phyloP scores from a whole-genome alignment of 768 basidiomycete genomes.

The Rhodotorula kratochvilovae region DNA sequence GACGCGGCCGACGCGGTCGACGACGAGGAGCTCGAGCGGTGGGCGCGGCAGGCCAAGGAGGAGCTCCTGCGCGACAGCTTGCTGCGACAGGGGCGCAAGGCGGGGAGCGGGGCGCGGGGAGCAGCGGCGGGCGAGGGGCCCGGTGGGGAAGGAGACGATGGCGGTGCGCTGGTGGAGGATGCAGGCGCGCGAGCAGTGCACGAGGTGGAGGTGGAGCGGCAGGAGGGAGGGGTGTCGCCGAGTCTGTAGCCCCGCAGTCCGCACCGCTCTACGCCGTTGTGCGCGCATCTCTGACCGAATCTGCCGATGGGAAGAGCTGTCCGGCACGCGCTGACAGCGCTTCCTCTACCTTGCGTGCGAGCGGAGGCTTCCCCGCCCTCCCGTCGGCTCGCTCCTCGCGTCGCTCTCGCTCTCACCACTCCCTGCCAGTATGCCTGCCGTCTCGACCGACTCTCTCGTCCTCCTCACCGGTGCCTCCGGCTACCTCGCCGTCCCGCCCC shows the following conservation, averaged over 20 bases:
- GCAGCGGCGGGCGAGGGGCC: background rate
- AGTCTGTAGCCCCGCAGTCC: too few relatives aligned
- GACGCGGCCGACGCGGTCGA: background rate
- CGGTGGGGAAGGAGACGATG: background rate
- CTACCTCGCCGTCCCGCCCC: constrained; percentile 32
- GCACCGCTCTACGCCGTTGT: too few relatives aligned
- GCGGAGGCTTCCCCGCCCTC: too few relatives aligned
- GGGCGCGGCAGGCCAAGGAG: constrained; percentile 19
- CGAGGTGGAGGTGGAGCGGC: too few relatives aligned
- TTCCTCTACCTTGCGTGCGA: too few relatives aligned
- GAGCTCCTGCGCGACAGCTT: constrained; percentile 22
- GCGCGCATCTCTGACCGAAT: too few relatives aligned
- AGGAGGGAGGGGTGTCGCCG: too few relatives aligned
- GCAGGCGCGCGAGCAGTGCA: too few relatives aligned
- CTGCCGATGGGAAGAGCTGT: too few relatives aligned
- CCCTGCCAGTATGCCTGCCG: constrained; percentile 8
- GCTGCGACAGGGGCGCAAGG: constrained; percentile 3
- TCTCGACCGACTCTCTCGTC: constrained; percentile 14
- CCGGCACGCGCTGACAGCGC: too few relatives aligned
- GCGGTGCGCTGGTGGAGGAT: background rate
- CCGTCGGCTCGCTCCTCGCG: too few relatives aligned
- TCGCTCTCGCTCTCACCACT: background rate
- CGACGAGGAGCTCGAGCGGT: constrained; percentile 16
- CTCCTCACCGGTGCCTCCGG: constrained; percentile 41
- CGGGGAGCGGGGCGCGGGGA: background rate